phyloP scores from a whole-genome alignment of 805 yeast species.

The Kregervanrija fluxuum region DNA sequence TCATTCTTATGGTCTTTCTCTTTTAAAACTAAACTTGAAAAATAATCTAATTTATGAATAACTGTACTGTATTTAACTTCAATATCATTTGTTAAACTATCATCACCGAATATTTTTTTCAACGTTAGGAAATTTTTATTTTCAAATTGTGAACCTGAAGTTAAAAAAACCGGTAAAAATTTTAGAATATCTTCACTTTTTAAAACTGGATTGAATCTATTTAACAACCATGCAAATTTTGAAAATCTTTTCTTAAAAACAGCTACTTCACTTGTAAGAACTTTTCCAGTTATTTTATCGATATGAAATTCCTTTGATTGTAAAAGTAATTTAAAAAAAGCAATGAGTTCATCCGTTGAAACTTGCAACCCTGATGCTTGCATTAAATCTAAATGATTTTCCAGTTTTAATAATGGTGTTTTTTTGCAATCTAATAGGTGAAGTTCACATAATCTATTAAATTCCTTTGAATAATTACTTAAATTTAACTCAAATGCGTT shows the following conservation, averaged over 20 bases:
- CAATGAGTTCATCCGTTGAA: constrained; percentile 14
- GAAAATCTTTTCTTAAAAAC: constrained; percentile 18
- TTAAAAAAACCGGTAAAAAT: constrained; percentile 19
- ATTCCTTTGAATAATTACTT: constrained; percentile 14
- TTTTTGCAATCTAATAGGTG: constrained; percentile 16
- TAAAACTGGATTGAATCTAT: constrained; percentile 17
- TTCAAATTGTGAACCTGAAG: constrained; percentile 24
- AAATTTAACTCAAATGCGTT: constrained; percentile 8
- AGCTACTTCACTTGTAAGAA: constrained; percentile 1
- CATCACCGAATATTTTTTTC: constrained; percentile 3
- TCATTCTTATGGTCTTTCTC: neutral
- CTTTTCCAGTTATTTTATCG: constrained; percentile 1
- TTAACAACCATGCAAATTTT: constrained; percentile 12
- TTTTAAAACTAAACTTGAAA: constrained; percentile 1
- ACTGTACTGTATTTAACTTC: constrained; percentile 4
- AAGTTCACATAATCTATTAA: constrained; percentile 9
- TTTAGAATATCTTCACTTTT: constrained; percentile 12
- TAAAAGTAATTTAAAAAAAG: constrained; percentile 15
- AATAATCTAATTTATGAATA: constrained; percentile 5
- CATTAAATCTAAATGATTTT: constrained; percentile 22
- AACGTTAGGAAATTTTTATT: constrained; percentile 16
- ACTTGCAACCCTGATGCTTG: constrained; percentile 23
- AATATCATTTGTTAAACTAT: neutral
- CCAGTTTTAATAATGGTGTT: constrained; percentile 15
- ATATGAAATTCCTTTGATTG: constrained; percentile 25